Conservation (phyloP, 2,329 filamentous ascomycete species). For the Hymenoscyphus salicellus region DNA sequence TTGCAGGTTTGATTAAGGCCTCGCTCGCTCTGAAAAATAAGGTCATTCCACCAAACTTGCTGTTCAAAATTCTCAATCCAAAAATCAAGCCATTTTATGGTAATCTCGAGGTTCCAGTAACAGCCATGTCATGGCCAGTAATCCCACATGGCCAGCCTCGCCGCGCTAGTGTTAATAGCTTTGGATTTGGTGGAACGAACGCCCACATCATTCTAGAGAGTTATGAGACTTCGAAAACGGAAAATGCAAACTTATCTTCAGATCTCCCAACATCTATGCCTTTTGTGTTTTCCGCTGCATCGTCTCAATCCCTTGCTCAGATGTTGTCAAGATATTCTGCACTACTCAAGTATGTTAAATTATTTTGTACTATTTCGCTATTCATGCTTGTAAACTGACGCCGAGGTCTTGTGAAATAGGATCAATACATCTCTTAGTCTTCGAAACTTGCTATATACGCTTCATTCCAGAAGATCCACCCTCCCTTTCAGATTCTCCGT, state of each 20-base stretch:
- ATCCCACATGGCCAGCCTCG: constrained; percentile 15
- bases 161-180: constrained; percentile 31
- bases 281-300: constrained; percentile 8
- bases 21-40: constrained; percentile 29
- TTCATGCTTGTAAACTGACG: not conserved
- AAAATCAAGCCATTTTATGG: constrained; percentile 27
- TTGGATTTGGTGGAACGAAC: constrained; percentile 32
- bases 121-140: constrained; percentile 21
- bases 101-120: constrained; percentile 15
- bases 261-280: not conserved
- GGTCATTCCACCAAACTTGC: constrained; percentile 15
- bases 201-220: constrained; percentile 31
- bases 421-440: constrained; percentile 11
- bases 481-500: constrained; percentile 8
- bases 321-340: constrained; percentile 4
- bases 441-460: constrained; percentile 11
- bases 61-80: constrained; percentile 21
- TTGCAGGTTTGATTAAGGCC: constrained; percentile 29
- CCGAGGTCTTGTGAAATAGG: not conserved
- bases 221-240: constrained; percentile 12
- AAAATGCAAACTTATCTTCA: too few species aligned
- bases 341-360: constrained; percentile 6
- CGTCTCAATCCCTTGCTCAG: constrained; percentile 7
- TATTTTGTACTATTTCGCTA: not conserved
- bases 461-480: constrained; percentile 5